Percentiles rank a stretch among this genome's conserved stretches.
Conservation (phyloP, 345 rosid genomes). For the Mercurialis annua region DNA sequence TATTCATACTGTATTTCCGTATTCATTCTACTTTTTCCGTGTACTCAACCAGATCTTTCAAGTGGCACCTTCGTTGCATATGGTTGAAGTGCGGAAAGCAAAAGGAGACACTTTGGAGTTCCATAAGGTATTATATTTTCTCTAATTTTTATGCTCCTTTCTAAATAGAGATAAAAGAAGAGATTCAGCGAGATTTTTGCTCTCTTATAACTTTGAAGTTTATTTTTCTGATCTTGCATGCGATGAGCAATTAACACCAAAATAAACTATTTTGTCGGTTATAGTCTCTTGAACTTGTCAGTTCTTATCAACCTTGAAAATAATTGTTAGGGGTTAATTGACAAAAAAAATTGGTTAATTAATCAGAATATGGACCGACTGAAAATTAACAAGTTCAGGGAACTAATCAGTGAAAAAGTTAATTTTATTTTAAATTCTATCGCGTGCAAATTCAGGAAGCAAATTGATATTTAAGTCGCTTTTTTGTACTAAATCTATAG, state of each 20-base stretch:
- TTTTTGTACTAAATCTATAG: too few species aligned
- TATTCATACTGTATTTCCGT: background rate
- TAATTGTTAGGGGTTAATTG: too few species aligned
- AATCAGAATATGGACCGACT: too few species aligned
- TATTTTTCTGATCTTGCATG: background rate
- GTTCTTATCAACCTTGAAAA: too few species aligned
- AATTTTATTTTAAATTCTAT: too few species aligned
- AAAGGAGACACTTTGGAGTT: constrained; percentile 98
- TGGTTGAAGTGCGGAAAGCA: constrained; percentile 91
- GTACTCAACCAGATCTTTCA: constrained; percentile 62
- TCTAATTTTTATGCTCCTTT: background rate
- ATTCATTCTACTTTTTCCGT: constrained; percentile 3
- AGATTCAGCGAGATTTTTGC: background rate
- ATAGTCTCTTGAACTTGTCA: too few species aligned
- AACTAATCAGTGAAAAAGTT: too few species aligned
- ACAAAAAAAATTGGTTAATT: too few species aligned
- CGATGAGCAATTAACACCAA: background rate
- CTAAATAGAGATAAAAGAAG: background rate
- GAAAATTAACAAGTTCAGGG: too few species aligned
- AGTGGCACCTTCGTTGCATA: constrained; percentile 92
- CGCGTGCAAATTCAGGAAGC: background rate
- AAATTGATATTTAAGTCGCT: background rate
- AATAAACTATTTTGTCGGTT: too few species aligned
- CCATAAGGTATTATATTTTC: constrained; percentile 59
- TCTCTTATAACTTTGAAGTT: background rate